phyloP scores from a whole-genome alignment of 495 filamentous ascomycete species.

The Aspergillus coremiiformis region DNA sequence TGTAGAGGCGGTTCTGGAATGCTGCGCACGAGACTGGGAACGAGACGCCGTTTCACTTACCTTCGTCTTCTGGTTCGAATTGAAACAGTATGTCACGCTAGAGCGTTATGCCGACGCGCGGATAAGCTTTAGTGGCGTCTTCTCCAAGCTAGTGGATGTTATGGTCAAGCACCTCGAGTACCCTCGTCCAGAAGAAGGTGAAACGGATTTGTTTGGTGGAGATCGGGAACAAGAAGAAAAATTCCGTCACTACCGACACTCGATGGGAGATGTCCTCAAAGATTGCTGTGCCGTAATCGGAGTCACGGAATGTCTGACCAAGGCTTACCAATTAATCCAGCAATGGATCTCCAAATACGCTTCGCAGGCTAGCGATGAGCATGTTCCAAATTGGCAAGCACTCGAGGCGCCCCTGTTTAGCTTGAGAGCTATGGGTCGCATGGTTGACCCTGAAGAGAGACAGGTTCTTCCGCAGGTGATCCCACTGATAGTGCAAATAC shows the following conservation, averaged over 20 bases:
- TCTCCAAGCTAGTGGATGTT: constrained; percentile 81
- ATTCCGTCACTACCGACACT: constrained; percentile 91
- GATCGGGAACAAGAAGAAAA: constrained; percentile 95
- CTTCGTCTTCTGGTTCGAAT: constrained; percentile 96
- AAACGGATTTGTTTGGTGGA: constrained; percentile 85
- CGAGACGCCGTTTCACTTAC: constrained; percentile 84
- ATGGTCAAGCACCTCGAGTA: constrained; percentile 90
- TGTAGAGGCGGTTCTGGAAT: constrained; percentile 86
- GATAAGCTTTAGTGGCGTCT: constrained; percentile 65
- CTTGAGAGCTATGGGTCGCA: constrained; percentile 92
- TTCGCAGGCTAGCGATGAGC: constrained; percentile 57
- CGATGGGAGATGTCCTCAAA: constrained; percentile 97
- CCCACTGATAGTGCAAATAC: constrained; percentile 85
- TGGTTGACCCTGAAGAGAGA: constrained; percentile 85
- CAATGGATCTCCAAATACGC: constrained; percentile 79
- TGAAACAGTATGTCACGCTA: constrained; percentile 90
- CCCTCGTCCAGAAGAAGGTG: constrained; percentile 67
- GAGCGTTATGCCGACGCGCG: constrained; percentile 83
- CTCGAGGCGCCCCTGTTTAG: constrained; percentile 93
- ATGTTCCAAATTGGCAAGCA: constrained; percentile 93
- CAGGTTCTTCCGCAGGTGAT: constrained; percentile 83
- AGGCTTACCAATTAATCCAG: constrained; percentile 77
- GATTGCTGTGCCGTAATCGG: constrained; percentile 96
- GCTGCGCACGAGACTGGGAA: constrained; percentile 77
- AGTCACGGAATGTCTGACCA: constrained; percentile 78